A percentile compares a stretch with the other conserved stretches of the same genome.
Evolutionary conservation across 2,329 filamentous ascomycete genomes (phyloP).

Genomic region (Colletotrichum paranaense): DNA sequence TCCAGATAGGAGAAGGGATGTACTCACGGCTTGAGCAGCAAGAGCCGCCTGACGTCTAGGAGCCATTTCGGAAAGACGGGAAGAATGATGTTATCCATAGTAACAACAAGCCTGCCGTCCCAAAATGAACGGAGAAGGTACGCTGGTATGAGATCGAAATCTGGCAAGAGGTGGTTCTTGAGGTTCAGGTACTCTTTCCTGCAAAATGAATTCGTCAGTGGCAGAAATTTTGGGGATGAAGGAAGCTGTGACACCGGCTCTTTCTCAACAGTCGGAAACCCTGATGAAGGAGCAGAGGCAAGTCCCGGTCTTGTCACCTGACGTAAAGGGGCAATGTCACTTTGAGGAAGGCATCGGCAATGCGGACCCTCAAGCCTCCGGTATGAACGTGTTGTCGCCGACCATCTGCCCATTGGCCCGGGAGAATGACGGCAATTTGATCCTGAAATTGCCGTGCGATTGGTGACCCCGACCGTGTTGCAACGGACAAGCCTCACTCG

Average conservation of each 20-base stretch:
- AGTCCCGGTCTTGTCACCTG: not conserved
- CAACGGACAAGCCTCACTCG: not conserved
- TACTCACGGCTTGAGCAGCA: slow-evolving; percentile 31
- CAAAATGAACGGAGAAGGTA: not conserved
- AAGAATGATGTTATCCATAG: slow-evolving; percentile 29
- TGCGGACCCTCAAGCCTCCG: not conserved
- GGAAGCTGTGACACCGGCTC: not conserved
- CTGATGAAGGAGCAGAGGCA: not conserved
- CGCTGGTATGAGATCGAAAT: not conserved
- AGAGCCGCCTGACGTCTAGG: slow-evolving; percentile 29
- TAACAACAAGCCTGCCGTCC: slow-evolving; percentile 12
- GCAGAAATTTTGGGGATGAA: no score
- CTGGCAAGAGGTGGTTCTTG: not conserved
- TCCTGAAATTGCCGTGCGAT: not conserved
- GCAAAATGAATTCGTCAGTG: not conserved
- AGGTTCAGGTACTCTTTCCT: not conserved
- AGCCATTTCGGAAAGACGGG: slow-evolving; percentile 25
- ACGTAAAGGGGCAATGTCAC: not conserved
- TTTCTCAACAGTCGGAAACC: not conserved
- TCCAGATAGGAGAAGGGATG: not conserved
- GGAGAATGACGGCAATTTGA: not conserved
- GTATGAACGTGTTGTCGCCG: not conserved
- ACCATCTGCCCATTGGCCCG: not conserved
- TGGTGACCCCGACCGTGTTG: not conserved
- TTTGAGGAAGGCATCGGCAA: not conserved